Conservation (phyloP, 441 rosid genomes). For the Pelargonium exstipulatum region DNA sequence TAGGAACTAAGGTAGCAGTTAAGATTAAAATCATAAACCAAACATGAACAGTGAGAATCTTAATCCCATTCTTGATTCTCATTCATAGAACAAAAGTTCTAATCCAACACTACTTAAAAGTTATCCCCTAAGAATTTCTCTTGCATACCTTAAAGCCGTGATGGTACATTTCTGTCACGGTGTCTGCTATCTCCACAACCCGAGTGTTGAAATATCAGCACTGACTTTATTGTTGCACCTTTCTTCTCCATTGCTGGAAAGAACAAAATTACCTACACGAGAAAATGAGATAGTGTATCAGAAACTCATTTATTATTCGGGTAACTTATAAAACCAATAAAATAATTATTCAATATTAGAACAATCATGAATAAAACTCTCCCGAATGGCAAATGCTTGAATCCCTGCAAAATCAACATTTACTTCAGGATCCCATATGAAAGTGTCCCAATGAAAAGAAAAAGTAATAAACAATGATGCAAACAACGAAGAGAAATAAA, state of each 20-base stretch:
- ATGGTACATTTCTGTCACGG: too few relatives aligned
- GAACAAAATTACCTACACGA: slow-evolving; percentile 25
- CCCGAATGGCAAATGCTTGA: slow-evolving; percentile 42
- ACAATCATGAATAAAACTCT: slow-evolving; percentile 32
- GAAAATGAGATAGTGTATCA: slow-evolving; percentile 15
- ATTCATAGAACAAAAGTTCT: too few relatives aligned
- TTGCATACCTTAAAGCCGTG: too few relatives aligned
- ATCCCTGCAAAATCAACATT: slow-evolving; percentile 71
- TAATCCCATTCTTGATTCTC: too few relatives aligned
- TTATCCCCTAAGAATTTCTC: too few relatives aligned
- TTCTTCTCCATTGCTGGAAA: slow-evolving; percentile 6
- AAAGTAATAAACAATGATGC: slow-evolving; percentile 18
- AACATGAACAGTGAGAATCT: too few relatives aligned
- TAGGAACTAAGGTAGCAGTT: too few relatives aligned
- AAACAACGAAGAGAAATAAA: slow-evolving; percentile 12
- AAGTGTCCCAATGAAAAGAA: slow-evolving; percentile 23
- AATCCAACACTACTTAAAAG: too few relatives aligned
- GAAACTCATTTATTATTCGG: slow-evolving; percentile 5
- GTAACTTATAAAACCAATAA: slow-evolving; percentile 14
- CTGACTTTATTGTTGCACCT: neutral
- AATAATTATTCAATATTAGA: slow-evolving; percentile 23
- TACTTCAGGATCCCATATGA: slow-evolving; percentile 32
- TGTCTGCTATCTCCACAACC: neutral
- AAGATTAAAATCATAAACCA: too few relatives aligned
- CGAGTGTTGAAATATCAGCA: neutral